Conservation (phyloP, 192 early-diverging fungal genomes). For the Hyaloraphidium curvatum region DNA sequence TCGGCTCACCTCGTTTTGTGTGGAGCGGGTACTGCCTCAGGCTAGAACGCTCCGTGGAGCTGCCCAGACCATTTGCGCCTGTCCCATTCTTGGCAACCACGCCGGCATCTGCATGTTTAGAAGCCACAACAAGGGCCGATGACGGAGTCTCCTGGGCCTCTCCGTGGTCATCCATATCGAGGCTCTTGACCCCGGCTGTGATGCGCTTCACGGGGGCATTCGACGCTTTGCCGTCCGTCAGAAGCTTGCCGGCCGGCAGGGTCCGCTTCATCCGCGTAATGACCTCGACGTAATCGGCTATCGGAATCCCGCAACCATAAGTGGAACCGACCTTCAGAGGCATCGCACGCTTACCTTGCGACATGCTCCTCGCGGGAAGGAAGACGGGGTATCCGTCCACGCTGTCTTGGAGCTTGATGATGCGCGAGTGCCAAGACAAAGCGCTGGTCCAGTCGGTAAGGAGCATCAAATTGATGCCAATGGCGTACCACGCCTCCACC, state of each 20-base stretch:
- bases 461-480: conserved; percentile 18
- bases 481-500: conserved; percentile 19
- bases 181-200: no score
- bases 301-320: neutral
- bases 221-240: no score
- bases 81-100: no score
- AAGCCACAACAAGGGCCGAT: no score
- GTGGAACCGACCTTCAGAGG: neutral
- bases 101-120: no score
- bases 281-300: conserved; percentile 19
- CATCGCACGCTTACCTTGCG: conserved; percentile 5
- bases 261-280: conserved; percentile 3
- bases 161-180: no score
- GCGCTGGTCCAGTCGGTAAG: conserved; percentile 15
- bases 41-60: no score
- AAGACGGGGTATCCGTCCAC: conserved; percentile 22
- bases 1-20: conserved; percentile 13
- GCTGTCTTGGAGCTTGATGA: conserved; percentile 5
- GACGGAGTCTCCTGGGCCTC: no score
- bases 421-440: conserved; percentile 13
- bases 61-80: no score
- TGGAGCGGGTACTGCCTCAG: conserved; percentile 12
- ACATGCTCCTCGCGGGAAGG: conserved; percentile 17
- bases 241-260: no score
- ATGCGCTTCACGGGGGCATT: no score